These are phyloP conservation scores for Saccharomyces hybrid DNA, from an alignment of 1,139 yeast species.

Conservation along the genomic window DNA sequence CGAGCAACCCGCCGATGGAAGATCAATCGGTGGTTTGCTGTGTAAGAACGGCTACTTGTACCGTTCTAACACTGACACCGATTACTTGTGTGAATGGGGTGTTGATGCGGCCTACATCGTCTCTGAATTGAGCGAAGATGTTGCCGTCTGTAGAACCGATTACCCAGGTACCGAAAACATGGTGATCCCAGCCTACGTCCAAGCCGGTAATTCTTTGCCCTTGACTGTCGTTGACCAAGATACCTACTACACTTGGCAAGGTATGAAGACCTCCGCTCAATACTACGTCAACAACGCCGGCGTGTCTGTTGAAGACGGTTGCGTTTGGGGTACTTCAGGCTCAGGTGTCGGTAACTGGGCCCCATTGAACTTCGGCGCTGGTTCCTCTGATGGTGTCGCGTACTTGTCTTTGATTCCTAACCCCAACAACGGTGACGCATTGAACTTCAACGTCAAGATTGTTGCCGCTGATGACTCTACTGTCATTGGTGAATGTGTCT, in stretches of 20 bases:
- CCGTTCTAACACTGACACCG: constrained; percentile 48
- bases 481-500: constrained; percentile 69
- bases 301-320: constrained; percentile 77
- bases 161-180: constrained; percentile 84
- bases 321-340: constrained; percentile 81
- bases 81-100: constrained; percentile 74
- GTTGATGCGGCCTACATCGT: constrained; percentile 50
- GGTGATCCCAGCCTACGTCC: constrained; percentile 69
- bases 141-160: constrained; percentile 76
- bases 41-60: constrained; percentile 64
- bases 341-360: constrained; percentile 95
- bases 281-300: constrained; percentile 96
- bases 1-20: constrained; percentile 60
- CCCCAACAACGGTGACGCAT: constrained; percentile 71
- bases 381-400: constrained; percentile 65
- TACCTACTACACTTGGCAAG: constrained; percentile 73
- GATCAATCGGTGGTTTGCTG: constrained; percentile 67
- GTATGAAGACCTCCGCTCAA: constrained; percentile 81
- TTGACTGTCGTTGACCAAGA: constrained; percentile 73
- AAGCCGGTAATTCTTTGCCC: constrained; percentile 48
- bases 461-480: constrained; percentile 59
- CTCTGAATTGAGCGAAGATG: constrained; percentile 45
- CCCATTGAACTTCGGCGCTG: constrained; percentile 90
- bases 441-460: constrained; percentile 81
- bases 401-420: constrained; percentile 90